Percentiles rank a stretch among this genome's conserved stretches.
Evolutionary conservation across 2,329 filamentous ascomycete species (phyloP).

Genomic region (Penicillium concentricum): DNA sequence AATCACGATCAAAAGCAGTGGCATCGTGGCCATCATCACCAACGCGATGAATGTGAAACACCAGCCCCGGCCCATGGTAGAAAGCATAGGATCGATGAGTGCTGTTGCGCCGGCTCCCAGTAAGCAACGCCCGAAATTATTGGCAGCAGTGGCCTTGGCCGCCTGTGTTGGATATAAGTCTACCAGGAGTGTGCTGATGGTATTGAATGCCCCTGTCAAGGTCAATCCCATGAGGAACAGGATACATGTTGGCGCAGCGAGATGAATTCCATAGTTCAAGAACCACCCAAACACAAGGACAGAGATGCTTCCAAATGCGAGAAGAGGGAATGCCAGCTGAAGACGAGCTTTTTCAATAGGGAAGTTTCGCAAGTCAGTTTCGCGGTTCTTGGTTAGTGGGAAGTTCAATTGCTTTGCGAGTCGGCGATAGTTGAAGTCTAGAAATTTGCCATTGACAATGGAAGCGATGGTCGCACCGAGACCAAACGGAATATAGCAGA

Average conservation of each 20-base stretch:
- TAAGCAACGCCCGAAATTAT: constrained; percentile 45
- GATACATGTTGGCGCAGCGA: constrained; percentile 40
- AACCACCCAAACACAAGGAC: constrained; percentile 46
- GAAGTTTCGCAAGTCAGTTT: constrained; percentile 41
- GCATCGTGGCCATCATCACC: constrained; percentile 39
- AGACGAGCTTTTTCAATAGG: constrained; percentile 47
- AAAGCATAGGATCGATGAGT: constrained; percentile 44
- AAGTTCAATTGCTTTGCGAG: constrained; percentile 34
- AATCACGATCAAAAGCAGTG: constrained; percentile 43
- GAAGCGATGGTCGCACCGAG: constrained; percentile 41
- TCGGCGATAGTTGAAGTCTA: constrained; percentile 47
- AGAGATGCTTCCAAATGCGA: constrained; percentile 29
- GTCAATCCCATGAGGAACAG: constrained; percentile 42
- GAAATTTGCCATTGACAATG: constrained; percentile 39
- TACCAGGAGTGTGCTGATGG: constrained; percentile 48
- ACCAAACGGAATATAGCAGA: constrained; percentile 47
- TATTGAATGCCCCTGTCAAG: constrained; percentile 44
- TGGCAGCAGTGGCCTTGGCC: constrained; percentile 46
- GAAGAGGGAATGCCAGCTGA: constrained; percentile 41
- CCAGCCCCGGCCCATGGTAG: constrained; percentile 32
- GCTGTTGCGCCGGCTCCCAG: constrained; percentile 46
- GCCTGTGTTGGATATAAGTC: constrained; percentile 45
- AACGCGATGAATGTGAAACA: constrained; percentile 44
- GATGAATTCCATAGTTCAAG: constrained; percentile 32
- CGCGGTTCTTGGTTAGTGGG: constrained; percentile 33